Percentiles rank a stretch among this genome's conserved stretches.
These are phyloP conservation scores for Anisodus acutangulus DNA, from an alignment of 257 asterid genomes.

Conservation along the genomic window DNA sequence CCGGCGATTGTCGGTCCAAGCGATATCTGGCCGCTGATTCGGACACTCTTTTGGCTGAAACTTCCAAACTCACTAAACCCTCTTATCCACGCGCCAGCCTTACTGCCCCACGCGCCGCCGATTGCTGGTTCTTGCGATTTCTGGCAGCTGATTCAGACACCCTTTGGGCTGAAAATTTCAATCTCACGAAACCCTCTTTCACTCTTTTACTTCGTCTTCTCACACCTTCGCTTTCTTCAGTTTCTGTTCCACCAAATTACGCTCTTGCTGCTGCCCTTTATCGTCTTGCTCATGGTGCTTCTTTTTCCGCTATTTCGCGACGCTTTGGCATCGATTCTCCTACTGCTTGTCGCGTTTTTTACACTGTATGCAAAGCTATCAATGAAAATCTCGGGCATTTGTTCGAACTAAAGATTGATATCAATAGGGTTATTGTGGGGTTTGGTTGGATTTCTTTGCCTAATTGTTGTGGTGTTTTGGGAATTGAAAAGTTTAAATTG, in stretches of 20 bases:
- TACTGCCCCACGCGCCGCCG: background rate
- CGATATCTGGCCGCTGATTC: conserved; percentile 58
- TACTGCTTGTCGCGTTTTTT: conserved; percentile 74
- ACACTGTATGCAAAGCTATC: conserved; percentile 72
- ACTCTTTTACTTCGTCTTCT: conserved; percentile 83
- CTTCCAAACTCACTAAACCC: conserved; percentile 66
- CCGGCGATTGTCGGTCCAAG: conserved; percentile 56
- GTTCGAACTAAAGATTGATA: conserved; percentile 77
- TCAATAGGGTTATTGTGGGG: conserved; percentile 71
- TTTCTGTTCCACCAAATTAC: conserved; percentile 59
- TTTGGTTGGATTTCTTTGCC: conserved; percentile 92
- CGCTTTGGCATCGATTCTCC: conserved; percentile 64
- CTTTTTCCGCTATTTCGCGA: conserved; percentile 64
- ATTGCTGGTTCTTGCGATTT: conserved; percentile 66
- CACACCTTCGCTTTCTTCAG: conserved; percentile 60
- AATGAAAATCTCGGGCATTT: conserved; percentile 76
- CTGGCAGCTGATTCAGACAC: conserved; percentile 60
- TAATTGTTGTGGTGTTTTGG: conserved; percentile 87
- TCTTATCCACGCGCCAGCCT: conserved; percentile 34
- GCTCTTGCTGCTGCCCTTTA: conserved; percentile 79
- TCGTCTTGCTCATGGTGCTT: conserved; percentile 68
- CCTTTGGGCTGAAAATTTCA: conserved; percentile 76
- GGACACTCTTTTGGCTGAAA: conserved; percentile 72
- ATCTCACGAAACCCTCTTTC: conserved; percentile 69
- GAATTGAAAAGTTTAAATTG: conserved; percentile 67